A percentile compares a stretch with the other conserved stretches of the same genome.
These are phyloP conservation scores for Globisporangium cederbergense DNA, from an alignment of 352 stramenopile species.

Conservation along the genomic window DNA sequence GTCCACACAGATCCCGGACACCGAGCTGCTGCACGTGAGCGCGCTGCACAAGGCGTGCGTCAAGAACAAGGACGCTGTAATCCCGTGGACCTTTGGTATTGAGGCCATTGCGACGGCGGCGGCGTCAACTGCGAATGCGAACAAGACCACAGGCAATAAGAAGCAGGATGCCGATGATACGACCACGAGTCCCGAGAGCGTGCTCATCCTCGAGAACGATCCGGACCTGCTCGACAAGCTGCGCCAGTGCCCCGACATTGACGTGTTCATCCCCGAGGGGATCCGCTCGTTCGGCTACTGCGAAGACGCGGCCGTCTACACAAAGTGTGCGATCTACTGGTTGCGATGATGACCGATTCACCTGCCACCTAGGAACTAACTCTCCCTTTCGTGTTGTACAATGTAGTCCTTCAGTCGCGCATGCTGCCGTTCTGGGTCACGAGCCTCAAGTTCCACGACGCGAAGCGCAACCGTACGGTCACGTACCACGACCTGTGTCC, in stretches of 20 bases:
- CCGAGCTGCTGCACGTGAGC: slow-evolving; percentile 42
- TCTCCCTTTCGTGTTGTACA: background rate
- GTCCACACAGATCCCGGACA: slow-evolving; percentile 13
- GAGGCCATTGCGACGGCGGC: slow-evolving; percentile 10
- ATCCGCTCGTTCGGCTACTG: slow-evolving; percentile 62
- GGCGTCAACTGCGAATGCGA: background rate
- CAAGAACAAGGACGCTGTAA: slow-evolving; percentile 25
- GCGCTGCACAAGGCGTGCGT: slow-evolving; percentile 34
- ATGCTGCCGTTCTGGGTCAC: slow-evolving; percentile 48
- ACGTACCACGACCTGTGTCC: slow-evolving; percentile 58
- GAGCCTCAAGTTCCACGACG: slow-evolving; percentile 30
- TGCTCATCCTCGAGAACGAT: slow-evolving; percentile 31
- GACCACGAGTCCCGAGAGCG: slow-evolving; percentile 17
- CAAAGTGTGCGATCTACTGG: slow-evolving; percentile 38
- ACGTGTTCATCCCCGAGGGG: slow-evolving; percentile 51
- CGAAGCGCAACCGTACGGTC: slow-evolving; percentile 19
- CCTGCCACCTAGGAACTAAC: background rate
- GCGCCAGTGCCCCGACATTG: slow-evolving; percentile 48
- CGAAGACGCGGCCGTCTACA: slow-evolving; percentile 60
- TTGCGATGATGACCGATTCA: background rate
- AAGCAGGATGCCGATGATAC: background rate
- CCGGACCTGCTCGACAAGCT: slow-evolving; percentile 40
- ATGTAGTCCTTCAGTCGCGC: slow-evolving; percentile 37
- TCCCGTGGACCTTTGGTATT: slow-evolving; percentile 27
- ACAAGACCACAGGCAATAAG: slow-evolving; percentile 7